Evolutionary conservation across 108 stramenopile genomes (phyloP), one percentile per base, ranked within the genome.

Genomic region (Halocafeteria seosinensis): DNA sequence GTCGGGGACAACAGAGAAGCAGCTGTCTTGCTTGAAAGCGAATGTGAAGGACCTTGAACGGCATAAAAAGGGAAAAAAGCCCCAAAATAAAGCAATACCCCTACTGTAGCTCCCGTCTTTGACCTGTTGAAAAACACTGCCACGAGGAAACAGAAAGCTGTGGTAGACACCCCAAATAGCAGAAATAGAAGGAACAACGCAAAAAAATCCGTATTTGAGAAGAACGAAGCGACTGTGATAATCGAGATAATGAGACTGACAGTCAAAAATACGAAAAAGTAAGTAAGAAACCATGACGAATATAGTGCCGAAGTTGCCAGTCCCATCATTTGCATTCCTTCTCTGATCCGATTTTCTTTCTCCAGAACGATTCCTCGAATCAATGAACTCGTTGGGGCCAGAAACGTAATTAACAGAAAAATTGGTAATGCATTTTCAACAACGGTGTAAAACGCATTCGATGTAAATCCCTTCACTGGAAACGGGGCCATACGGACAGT

Each of bases 11-110:
- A 53, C 37, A 82, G 68, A 28, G 73, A 73, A 8, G 77, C 64
- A 51, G 73, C 58, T 0, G 63, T 34, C 50, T 81, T 78, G 34
- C 51, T 34, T 13, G 26, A 47, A 1, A 55, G 28, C 47, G 64
- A 24, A 25, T 47, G 38, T 13, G 35, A 27, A 28, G 77, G 37
- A 26, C 32, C 57, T n/a, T 62, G 60, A 30, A 72, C 32, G 21
- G 79, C 71, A 59, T 69, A 71, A 55, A 68, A 81, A 26, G 78
- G 80, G 55, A 83, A 81, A 59, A 74, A 83, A 17, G 69, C 42
- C 11, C 67, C 78, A 50, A 83, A 79, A 64, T 77, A 83, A 12
- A 83, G 28, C 32, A 83, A 29, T 12, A 75, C 69, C 34, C 78
- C 82, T n/a, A 81, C 50, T 30, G 78, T 72, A 32, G 77, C 55